These are phyloP conservation scores for Solanum pennellii DNA, from an alignment of 257 asterid genomes.

Conservation along the genomic window DNA sequence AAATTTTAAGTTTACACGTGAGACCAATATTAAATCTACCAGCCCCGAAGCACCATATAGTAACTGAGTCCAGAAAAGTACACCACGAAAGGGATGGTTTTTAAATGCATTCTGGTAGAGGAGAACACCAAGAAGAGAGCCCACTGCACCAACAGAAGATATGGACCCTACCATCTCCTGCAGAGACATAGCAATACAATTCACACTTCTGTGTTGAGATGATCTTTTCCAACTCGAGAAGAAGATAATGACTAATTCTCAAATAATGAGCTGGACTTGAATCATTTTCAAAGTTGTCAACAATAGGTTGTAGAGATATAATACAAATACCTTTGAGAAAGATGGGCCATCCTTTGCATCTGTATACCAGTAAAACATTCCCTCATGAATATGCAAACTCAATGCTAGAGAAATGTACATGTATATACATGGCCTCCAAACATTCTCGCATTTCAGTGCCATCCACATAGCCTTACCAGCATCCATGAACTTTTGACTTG, in stretches of 20 bases:
- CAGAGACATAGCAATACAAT: background rate
- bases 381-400: conserved; percentile 69
- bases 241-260: background rate
- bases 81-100: conserved; percentile 43
- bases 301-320: background rate
- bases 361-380: conserved; percentile 68
- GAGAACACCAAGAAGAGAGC: conserved; percentile 64
- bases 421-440: conserved; percentile 65
- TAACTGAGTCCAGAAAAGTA: conserved; percentile 48
- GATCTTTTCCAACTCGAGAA: background rate
- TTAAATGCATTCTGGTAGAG: conserved; percentile 59
- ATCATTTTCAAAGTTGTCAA: background rate
- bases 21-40: conserved; percentile 51
- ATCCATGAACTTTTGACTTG: conserved; percentile 24
- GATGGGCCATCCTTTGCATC: conserved; percentile 60
- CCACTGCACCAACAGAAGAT: conserved; percentile 63
- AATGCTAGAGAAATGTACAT: conserved; percentile 60
- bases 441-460: conserved; percentile 40
- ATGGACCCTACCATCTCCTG: conserved; percentile 71
- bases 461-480: conserved; percentile 41
- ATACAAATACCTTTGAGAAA: conserved; percentile 43
- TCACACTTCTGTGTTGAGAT: background rate
- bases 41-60: conserved; percentile 42
- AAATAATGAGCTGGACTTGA: background rate
- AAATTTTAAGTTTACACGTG: conserved; percentile 43